Conservation (phyloP, 2,329 filamentous ascomycete genomes). For the Botrytis fabae region DNA sequence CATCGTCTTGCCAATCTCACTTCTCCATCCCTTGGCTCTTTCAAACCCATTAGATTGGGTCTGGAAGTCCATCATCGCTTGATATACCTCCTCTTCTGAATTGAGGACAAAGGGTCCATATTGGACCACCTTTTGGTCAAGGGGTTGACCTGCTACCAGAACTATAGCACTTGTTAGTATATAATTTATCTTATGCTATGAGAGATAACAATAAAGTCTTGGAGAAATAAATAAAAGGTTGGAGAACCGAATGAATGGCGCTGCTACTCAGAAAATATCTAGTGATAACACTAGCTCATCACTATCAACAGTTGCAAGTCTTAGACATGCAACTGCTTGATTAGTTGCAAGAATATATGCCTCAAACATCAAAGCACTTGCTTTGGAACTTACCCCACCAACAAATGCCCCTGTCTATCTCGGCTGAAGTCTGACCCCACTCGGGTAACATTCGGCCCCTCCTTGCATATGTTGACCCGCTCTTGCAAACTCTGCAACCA, state of each 20-base stretch:
- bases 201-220: neutral
- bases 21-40: conserved; percentile 74
- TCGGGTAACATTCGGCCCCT: conserved; percentile 3
- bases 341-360: neutral
- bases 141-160: conserved; percentile 74
- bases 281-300: neutral
- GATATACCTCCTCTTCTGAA: conserved; percentile 68
- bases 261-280: too few species aligned
- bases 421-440: neutral
- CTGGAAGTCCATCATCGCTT: conserved; percentile 76
- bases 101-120: conserved; percentile 84
- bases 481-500: neutral
- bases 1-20: conserved; percentile 74
- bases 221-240: neutral
- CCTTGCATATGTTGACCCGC: neutral
- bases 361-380: neutral
- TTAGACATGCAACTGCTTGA: neutral
- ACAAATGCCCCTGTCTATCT: conserved; percentile 9
- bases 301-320: neutral
- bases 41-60: conserved; percentile 76
- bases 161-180: conserved; percentile 45
- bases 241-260: neutral
- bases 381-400: neutral
- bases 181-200: conserved; percentile 4
- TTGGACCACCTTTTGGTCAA: conserved; percentile 79